Conservation (phyloP, 2,329 filamentous ascomycete genomes). For the Dendryphion nanum region DNA sequence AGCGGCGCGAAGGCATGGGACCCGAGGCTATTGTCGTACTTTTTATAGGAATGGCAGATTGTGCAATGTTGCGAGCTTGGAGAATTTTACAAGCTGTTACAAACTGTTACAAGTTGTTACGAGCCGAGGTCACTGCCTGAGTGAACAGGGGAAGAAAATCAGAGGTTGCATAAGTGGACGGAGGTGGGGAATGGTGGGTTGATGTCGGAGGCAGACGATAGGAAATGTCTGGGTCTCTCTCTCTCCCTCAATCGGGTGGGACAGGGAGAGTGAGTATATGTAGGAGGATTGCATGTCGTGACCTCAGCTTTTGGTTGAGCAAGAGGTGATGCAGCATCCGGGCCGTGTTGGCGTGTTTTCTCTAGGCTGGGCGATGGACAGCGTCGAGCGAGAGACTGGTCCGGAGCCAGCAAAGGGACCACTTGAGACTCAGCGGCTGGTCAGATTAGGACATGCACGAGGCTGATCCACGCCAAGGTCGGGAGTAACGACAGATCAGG, state of each 20-base stretch:
- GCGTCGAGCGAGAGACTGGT: constrained; percentile 2
- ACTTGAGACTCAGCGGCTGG: too few species aligned
- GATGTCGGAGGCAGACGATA: constrained; percentile 9
- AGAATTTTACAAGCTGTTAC: too few species aligned
- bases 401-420: constrained; percentile 10
- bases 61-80: constrained; percentile 12
- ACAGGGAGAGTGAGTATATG: constrained; percentile 21
- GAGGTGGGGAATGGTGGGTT: constrained; percentile 8
- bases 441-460: constrained; percentile 5
- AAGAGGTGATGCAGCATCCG: constrained; percentile 7
- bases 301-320: constrained; percentile 22
- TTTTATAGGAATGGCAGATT: constrained; percentile 14
- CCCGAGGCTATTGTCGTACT: constrained; percentile 17
- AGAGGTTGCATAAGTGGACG: constrained; percentile 8
- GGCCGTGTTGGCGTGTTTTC: constrained; percentile 21
- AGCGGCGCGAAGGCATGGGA: constrained; percentile 7
- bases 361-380: constrained; percentile 24
- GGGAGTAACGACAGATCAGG: too few species aligned
- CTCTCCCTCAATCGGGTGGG: constrained; percentile 12
- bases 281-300: constrained; percentile 13
- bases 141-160: too few species aligned
- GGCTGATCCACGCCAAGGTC: constrained; percentile 12
- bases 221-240: constrained; percentile 1
- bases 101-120: too few species aligned
- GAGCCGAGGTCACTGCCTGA: too few species aligned